Conservation (phyloP, 192 early-diverging fungal species). For the Spinellus fusiger region DNA sequence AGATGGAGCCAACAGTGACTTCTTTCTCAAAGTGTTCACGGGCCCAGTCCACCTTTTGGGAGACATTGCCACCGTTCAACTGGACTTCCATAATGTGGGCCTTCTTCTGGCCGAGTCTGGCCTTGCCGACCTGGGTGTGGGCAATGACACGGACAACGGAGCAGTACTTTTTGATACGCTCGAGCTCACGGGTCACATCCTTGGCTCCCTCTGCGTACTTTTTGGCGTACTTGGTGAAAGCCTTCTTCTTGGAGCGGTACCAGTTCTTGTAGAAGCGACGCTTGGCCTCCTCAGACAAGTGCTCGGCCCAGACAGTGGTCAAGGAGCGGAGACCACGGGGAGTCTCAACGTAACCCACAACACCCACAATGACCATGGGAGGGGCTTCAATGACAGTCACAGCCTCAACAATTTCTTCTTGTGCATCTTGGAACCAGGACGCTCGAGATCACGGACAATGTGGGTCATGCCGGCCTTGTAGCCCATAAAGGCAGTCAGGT, state of each 20-base stretch:
- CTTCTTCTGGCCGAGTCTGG: slow-evolving; percentile 97
- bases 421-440: slow-evolving; percentile 99
- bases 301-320: slow-evolving; percentile 99
- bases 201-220: slow-evolving; percentile 89
- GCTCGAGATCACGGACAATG: slow-evolving; percentile 98
- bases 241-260: slow-evolving; percentile 99
- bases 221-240: slow-evolving; percentile 98
- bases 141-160: slow-evolving; percentile 94
- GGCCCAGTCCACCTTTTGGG: slow-evolving; percentile 98
- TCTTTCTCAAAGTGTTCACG: slow-evolving; percentile 97
- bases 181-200: slow-evolving; percentile 87
- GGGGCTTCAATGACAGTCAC: slow-evolving; percentile 98
- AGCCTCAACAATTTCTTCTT: slow-evolving; percentile 99
- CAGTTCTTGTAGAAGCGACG: slow-evolving; percentile 99
- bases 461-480: slow-evolving; percentile 99
- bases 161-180: slow-evolving; percentile 99
- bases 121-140: slow-evolving; percentile 96
- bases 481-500: slow-evolving; percentile 98
- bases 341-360: slow-evolving; percentile 99
- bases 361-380: slow-evolving; percentile 94
- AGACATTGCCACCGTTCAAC: slow-evolving; percentile 94
- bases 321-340: slow-evolving; percentile 96
- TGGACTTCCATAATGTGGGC: slow-evolving; percentile 99
- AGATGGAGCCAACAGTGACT: slow-evolving; percentile 81
- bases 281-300: slow-evolving; percentile 94